phyloP scores from a whole-genome alignment of 2,329 filamentous ascomycete species.

The Fusarium sororula region DNA sequence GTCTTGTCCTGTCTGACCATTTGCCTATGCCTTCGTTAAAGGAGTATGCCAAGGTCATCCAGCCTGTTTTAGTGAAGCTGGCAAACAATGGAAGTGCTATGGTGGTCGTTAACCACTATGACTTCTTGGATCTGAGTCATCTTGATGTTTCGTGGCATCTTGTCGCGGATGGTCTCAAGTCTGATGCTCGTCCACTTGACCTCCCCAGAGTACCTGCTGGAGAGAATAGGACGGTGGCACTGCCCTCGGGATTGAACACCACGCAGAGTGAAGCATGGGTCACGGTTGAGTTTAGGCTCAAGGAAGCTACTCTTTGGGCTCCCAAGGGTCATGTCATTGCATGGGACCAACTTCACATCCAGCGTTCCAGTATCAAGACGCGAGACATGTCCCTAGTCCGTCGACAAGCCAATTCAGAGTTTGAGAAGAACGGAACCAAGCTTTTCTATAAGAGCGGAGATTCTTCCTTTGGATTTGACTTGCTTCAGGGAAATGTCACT shows the following conservation, averaged over 20 bases:
- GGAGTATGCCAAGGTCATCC: slow-evolving; percentile 25
- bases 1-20: slow-evolving; percentile 47
- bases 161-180: slow-evolving; percentile 2
- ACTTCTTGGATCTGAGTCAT: slow-evolving; percentile 10
- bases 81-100: neutral
- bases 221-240: neutral
- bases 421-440: neutral
- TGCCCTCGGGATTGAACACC: fast-evolving
- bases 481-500: neutral
- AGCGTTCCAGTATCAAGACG: fast-evolving
- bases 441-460: neutral
- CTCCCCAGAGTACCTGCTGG: neutral
- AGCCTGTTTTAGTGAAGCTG: neutral
- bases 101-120: neutral
- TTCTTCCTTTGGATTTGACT: neutral
- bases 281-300: slow-evolving; percentile 3
- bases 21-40: slow-evolving; percentile 5
- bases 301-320: neutral
- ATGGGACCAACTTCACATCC: slow-evolving; percentile 17
- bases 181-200: neutral
- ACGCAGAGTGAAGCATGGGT: neutral
- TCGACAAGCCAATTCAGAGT: neutral
- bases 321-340: neutral
- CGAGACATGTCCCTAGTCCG: fast-evolving
- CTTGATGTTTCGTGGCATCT: slow-evolving; percentile 17